Evolutionary conservation across 495 filamentous ascomycete species (phyloP).

Genomic region (Aspergillus coremiiformis): DNA sequence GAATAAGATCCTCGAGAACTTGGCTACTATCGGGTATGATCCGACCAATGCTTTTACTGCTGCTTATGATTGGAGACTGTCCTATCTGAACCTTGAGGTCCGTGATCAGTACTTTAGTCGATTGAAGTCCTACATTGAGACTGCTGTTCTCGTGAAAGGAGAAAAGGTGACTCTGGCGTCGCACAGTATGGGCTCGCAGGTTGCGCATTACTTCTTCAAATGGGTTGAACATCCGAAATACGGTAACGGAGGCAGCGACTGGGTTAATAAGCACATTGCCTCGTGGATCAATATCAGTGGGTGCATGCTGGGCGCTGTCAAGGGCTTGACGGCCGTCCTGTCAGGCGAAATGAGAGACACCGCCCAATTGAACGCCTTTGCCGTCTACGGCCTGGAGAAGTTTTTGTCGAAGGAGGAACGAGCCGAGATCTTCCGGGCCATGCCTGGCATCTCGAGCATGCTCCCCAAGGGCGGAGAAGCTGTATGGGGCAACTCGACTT

Average conservation of each 20-base stretch:
- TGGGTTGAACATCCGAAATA: conserved; percentile 81
- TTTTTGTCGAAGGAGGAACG: conserved; percentile 86
- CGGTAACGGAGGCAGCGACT: conserved; percentile 73
- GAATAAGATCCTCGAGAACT: conserved; percentile 95
- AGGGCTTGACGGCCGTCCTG: conserved; percentile 83
- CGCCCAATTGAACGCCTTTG: conserved; percentile 93
- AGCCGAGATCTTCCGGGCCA: conserved; percentile 88
- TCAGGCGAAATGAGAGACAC: conserved; percentile 98
- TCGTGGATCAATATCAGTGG: conserved; percentile 97
- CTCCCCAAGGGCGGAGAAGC: conserved; percentile 91
- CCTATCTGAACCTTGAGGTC: conserved; percentile 78
- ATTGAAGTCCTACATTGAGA: conserved; percentile 84
- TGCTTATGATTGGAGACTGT: conserved; percentile 96
- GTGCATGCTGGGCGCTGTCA: conserved; percentile 93
- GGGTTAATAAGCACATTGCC: conserved; percentile 87
- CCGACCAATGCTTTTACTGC: conserved; percentile 93
- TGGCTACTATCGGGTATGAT: conserved; percentile 93
- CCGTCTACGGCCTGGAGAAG: conserved; percentile 93
- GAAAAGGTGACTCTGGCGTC: conserved; percentile 83
- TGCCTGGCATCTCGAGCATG: conserved; percentile 96
- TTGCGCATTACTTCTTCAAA: conserved; percentile 93
- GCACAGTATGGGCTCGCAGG: conserved; percentile 96
- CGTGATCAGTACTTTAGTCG: conserved; percentile 91
- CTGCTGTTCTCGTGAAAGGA: conserved; percentile 56
- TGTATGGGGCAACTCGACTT: conserved; percentile 85